Evolutionary conservation across 2,329 filamentous ascomycete species (phyloP), one percentile per base, ranked within the genome.

Genomic region (Fusarium clavum): DNA sequence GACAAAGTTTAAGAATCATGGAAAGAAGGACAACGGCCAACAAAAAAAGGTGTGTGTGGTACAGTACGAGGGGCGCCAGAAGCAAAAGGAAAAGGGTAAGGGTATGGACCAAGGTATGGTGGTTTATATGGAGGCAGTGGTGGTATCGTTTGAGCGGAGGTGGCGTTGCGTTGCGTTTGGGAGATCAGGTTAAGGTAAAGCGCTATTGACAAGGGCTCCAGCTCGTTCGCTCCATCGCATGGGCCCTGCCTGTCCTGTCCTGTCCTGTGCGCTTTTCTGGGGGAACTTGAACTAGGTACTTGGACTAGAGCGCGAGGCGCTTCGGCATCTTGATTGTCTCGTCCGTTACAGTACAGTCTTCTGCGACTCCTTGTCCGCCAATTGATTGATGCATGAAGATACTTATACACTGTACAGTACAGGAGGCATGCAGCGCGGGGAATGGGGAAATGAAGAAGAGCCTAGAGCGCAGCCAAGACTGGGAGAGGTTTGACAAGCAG

Each of bases 101-200:
- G 34, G 34, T n/a, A 38, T 38, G 18, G 18, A 38, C 18, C 34
- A 38, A 38, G 49, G 40, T 56, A 60, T 57, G 52, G 32, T 56
- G 48, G 38, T 51, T 58, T 70, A 62, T 64, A 61, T 63, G 65
- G 65, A 70, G 62, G 64, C 46, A 53, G 57, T 56, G 64, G 70
- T 72, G 62, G 64, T 69, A 67, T 71, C 62, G 56, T 71, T 69
- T 63, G 40, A 70, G 73, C 66, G 70, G 72, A 74, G 72, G 73
- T 75, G 73, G 73, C 71, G 73, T 70, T 60, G 49, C 24, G 49
- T 53, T 53, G 49, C 49, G 49, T 53, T 53, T 53, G 64, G 52
- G 56, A 61, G 43, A 60, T 59, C 69, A 69, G 64, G 68, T 71
- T 71, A 71, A 71, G 64, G 69, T 48, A 62, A 71, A 71, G 64